These are phyloP conservation scores for Aspergillus sparsus DNA, from an alignment of 495 filamentous ascomycete species.

Conservation along the genomic window DNA sequence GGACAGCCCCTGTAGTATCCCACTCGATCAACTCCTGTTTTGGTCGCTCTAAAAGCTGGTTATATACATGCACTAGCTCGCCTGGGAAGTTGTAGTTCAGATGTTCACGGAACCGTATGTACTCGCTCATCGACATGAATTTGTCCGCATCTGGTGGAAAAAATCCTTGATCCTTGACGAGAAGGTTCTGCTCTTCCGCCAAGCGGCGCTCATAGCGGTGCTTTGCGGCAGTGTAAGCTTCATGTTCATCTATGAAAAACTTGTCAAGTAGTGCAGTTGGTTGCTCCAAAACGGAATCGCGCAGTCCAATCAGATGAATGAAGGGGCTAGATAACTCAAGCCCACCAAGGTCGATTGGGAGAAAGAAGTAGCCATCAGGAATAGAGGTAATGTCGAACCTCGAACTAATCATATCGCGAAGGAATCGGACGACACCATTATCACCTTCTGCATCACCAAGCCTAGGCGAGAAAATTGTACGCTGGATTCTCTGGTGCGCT, in stretches of 20 bases:
- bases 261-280: constrained; percentile 12
- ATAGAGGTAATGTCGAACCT: constrained; percentile 10
- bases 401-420: constrained; percentile 13
- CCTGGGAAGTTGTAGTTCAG: constrained; percentile 11
- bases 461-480: constrained; percentile 8
- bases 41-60: constrained; percentile 12
- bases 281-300: constrained; percentile 3
- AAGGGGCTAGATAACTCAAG: constrained; percentile 22
- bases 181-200: background rate
- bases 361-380: constrained; percentile 23
- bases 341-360: constrained; percentile 21
- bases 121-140: constrained; percentile 19
- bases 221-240: constrained; percentile 5
- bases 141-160: constrained; percentile 2
- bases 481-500: constrained; percentile 20
- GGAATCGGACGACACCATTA: constrained; percentile 15
- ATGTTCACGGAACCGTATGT: constrained; percentile 13
- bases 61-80: constrained; percentile 12
- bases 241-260: constrained; percentile 13
- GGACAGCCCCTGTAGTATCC: background rate
- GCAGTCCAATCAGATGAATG: constrained; percentile 14
- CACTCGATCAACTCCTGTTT: constrained; percentile 9
- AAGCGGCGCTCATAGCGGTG: background rate
- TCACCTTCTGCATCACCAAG: constrained; percentile 5
- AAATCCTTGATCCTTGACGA: background rate